Conservation (phyloP, 148 eudicot species). For the Mesembryanthemum crystallinum region DNA sequence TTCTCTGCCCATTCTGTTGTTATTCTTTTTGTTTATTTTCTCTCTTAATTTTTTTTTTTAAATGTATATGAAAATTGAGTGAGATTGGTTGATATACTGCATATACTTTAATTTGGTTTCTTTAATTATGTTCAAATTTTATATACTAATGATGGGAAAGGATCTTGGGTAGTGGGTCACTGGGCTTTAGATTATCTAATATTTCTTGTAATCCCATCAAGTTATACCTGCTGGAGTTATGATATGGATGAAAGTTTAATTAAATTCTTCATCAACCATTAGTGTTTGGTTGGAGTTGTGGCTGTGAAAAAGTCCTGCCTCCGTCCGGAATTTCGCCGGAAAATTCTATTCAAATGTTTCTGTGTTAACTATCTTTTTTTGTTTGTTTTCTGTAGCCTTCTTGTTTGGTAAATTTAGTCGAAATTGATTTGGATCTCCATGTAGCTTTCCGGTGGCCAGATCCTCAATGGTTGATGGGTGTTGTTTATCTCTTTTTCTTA, state of each 20-base stretch:
- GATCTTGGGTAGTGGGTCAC: conserved; percentile 24
- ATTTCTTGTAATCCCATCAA: not conserved
- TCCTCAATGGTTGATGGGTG: too few species aligned
- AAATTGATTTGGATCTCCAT: too few species aligned
- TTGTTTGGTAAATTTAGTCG: too few species aligned
- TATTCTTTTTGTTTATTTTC: not conserved
- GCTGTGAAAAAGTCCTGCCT: not conserved
- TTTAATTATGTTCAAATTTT: conserved; percentile 14
- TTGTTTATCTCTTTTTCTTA: too few species aligned
- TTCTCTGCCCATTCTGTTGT: not conserved
- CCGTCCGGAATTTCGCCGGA: not conserved
- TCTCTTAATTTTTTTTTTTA: not conserved
- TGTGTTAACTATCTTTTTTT: too few species aligned
- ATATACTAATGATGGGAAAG: conserved; percentile 1
- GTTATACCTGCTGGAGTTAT: conserved; percentile 10
- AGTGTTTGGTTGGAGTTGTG: conserved; percentile 14
- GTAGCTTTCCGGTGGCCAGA: too few species aligned
- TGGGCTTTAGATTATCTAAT: conserved; percentile 6
- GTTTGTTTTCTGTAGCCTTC: too few species aligned
- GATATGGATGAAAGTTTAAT: conserved; percentile 11
- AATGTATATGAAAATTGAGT: conserved; percentile 2
- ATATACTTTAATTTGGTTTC: conserved; percentile 6
- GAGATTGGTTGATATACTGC: conserved; percentile 2
- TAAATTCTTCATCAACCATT: conserved; percentile 10
- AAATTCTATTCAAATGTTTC: too few species aligned